These are phyloP conservation scores for Mucor velutinosus DNA, from an alignment of 371 early-diverging fungal genomes.

Conservation along the genomic window DNA sequence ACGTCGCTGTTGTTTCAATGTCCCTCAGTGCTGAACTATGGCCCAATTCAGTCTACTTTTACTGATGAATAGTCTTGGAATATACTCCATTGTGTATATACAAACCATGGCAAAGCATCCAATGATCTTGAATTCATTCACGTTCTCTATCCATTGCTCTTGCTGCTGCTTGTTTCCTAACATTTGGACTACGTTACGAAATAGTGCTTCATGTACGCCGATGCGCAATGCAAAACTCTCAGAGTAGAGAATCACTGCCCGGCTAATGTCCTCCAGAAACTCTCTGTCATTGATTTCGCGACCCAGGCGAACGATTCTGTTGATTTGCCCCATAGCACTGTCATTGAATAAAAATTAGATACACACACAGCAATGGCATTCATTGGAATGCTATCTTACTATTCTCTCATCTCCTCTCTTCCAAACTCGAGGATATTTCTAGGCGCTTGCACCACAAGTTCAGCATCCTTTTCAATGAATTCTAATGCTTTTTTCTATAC, in stretches of 20 bases:
- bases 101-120: constrained; percentile 76
- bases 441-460: constrained; percentile 52
- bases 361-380: neutral
- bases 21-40: constrained; percentile 88
- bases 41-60: constrained; percentile 61
- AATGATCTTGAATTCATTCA: constrained; percentile 54
- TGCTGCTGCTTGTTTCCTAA: constrained; percentile 64
- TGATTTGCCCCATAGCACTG: constrained; percentile 64
- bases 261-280: constrained; percentile 9
- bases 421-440: constrained; percentile 64
- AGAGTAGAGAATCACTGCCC: constrained; percentile 48
- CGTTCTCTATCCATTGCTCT: constrained; percentile 53
- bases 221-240: constrained; percentile 66
- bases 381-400: constrained; percentile 31
- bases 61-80: neutral
- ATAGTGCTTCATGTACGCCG: constrained; percentile 63
- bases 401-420: constrained; percentile 60
- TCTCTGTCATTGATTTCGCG: constrained; percentile 18
- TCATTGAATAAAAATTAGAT: neutral
- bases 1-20: constrained; percentile 89
- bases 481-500: constrained; percentile 44
- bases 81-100: neutral
- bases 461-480: constrained; percentile 61
- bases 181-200: constrained; percentile 58
- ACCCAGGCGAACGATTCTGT: constrained; percentile 37